Conservation (phyloP, 352 stramenopile species). For the Globisporangium rhizosaccharum region DNA sequence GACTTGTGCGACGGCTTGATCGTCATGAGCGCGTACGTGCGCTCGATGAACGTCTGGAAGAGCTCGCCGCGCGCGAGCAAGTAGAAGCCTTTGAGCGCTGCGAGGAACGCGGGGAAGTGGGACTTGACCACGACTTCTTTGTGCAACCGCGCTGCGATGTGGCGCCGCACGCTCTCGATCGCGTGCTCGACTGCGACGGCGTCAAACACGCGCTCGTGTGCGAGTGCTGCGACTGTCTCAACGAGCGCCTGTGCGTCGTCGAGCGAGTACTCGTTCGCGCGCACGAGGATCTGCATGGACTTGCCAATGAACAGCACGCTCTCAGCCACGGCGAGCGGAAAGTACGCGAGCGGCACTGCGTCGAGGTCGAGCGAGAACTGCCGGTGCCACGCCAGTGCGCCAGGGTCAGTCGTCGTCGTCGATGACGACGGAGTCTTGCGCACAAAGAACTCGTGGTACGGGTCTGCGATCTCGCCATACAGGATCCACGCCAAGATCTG, state of each 20-base stretch:
- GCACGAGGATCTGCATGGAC: conserved; percentile 47
- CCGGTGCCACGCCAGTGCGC: conserved; percentile 32
- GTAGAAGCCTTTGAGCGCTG: conserved; percentile 63
- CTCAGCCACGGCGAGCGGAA: conserved; percentile 49
- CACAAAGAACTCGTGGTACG: conserved; percentile 76
- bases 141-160: conserved; percentile 53
- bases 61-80: conserved; percentile 60
- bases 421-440: conserved; percentile 13
- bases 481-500: conserved; percentile 84
- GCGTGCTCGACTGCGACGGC: conserved; percentile 40
- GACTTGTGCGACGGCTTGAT: conserved; percentile 41
- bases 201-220: conserved; percentile 37
- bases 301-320: conserved; percentile 71
- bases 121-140: conserved; percentile 62
- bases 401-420: conserved; percentile 3
- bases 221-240: conserved; percentile 27
- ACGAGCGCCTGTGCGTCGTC: conserved; percentile 48
- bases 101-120: conserved; percentile 53
- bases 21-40: conserved; percentile 49
- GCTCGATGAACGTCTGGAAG: conserved; percentile 70
- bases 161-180: conserved; percentile 47
- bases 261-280: conserved; percentile 38
- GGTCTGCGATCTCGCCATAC: conserved; percentile 63
- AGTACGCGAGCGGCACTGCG: conserved; percentile 54
- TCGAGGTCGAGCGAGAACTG: conserved; percentile 51